These are phyloP conservation scores for Pleurotus sapidus DNA, from an alignment of 768 basidiomycete species.

Conservation along the genomic window DNA sequence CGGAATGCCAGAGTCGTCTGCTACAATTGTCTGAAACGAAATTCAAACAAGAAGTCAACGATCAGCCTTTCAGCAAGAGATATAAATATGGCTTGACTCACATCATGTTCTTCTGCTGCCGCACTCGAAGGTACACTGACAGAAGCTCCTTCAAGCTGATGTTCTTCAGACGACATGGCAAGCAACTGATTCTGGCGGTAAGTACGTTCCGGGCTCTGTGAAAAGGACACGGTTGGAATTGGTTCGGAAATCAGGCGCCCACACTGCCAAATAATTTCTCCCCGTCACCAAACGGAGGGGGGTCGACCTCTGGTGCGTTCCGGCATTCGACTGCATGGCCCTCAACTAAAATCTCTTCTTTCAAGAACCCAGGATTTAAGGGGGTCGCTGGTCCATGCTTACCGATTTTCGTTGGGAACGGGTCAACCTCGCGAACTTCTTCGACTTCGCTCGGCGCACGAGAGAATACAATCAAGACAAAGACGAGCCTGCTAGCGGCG, in stretches of 20 bases:
- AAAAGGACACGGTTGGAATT: too few species aligned
- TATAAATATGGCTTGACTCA: too few species aligned
- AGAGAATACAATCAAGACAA: neutral
- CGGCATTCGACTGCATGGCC: neutral
- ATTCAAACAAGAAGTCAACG: too few species aligned
- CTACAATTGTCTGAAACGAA: too few species aligned
- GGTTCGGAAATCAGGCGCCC: too few species aligned
- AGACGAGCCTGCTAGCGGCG: neutral
- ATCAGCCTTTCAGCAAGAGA: neutral
- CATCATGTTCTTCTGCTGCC: too few species aligned
- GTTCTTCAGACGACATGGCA: neutral
- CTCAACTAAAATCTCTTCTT: too few species aligned
- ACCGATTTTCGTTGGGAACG: slow-evolving; percentile 3
- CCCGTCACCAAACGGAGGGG: neutral
- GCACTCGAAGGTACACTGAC: too few species aligned
- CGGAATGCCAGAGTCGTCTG: slow-evolving; percentile 9
- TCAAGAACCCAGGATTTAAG: neutral
- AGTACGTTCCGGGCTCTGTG: too few species aligned
- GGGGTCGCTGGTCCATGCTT: neutral
- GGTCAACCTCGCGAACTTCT: slow-evolving; percentile 1
- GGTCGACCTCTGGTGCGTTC: neutral
- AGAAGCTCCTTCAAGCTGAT: neutral
- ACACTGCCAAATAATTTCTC: too few species aligned
- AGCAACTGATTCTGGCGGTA: neutral
- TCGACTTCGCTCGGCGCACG: neutral